A percentile compares a stretch with the other conserved stretches of the same genome.
Conservation (phyloP, 768 basidiomycete genomes). For the Hemileccinum rubropunctum region DNA sequence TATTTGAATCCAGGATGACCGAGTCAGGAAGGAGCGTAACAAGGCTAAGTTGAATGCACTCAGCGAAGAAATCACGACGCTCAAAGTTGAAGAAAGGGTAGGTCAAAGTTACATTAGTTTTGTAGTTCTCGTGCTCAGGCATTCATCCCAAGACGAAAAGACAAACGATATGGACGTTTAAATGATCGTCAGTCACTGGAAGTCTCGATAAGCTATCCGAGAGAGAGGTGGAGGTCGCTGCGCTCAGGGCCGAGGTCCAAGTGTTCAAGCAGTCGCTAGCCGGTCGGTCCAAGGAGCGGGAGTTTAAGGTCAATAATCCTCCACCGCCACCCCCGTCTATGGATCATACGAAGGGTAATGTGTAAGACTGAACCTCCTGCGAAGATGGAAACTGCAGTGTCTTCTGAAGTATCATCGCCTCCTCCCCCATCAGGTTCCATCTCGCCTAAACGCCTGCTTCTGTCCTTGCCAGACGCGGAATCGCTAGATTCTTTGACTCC, state of each 20-base stretch:
- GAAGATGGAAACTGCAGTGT: slow-evolving; percentile 10
- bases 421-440: slow-evolving; percentile 19
- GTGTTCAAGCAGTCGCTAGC: slow-evolving; percentile 50
- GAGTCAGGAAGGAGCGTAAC: slow-evolving; percentile 73
- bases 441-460: neutral
- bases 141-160: slow-evolving; percentile 41
- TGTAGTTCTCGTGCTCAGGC: neutral
- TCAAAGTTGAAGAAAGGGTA: slow-evolving; percentile 73
- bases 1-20: slow-evolving; percentile 54
- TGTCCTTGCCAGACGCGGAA: slow-evolving; percentile 30
- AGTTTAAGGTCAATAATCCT: slow-evolving; percentile 64
- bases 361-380: slow-evolving; percentile 5
- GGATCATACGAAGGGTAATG: slow-evolving; percentile 7
- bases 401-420: slow-evolving; percentile 1
- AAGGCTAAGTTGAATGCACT: slow-evolving; percentile 67
- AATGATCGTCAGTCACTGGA: slow-evolving; percentile 62
- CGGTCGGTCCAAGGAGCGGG: slow-evolving; percentile 58
- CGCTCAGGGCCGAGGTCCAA: slow-evolving; percentile 48
- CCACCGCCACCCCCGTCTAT: slow-evolving; percentile 61
- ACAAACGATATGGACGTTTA: slow-evolving; percentile 61
- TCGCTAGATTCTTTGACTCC: slow-evolving; percentile 30
- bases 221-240: slow-evolving; percentile 63
- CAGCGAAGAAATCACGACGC: slow-evolving; percentile 69
- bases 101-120: slow-evolving; percentile 10
- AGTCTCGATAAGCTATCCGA: slow-evolving; percentile 66